Conservation (phyloP, 768 basidiomycete genomes). For the Leccinum truebloodii region DNA sequence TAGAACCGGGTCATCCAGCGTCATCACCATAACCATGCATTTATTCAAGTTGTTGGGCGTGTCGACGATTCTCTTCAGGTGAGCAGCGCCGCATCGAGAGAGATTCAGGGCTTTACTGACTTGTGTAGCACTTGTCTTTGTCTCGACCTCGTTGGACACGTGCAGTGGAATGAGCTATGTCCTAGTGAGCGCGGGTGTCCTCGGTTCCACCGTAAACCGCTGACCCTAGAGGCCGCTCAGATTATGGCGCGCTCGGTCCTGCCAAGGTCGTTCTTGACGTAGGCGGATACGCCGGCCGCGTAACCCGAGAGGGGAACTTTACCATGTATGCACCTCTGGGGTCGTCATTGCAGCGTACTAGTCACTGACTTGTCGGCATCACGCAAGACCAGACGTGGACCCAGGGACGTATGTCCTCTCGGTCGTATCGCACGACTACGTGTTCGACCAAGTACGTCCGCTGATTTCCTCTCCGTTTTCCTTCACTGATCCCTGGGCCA, state of each 20-base stretch:
- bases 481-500: conserved; percentile 28
- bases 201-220: conserved; percentile 9
- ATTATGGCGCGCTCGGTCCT: conserved; percentile 46
- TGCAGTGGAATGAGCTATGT: conserved; percentile 75
- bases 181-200: conserved; percentile 41
- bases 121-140: conserved; percentile 35
- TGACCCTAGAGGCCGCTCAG: conserved; percentile 27
- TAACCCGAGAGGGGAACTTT: conserved; percentile 62
- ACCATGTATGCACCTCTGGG: conserved; percentile 51
- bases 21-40: conserved; percentile 12
- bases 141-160: conserved; percentile 58
- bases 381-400: conserved; percentile 62
- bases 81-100: not conserved
- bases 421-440: conserved; percentile 62
- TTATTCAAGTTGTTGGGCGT: conserved; percentile 8
- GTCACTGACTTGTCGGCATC: conserved; percentile 13
- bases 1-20: not conserved
- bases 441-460: conserved; percentile 65
- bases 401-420: conserved; percentile 70
- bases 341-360: not conserved
- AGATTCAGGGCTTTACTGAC: conserved; percentile 2
- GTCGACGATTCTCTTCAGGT: conserved; percentile 18
- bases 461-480: not conserved
- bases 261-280: conserved; percentile 64
- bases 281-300: conserved; percentile 51